Base-by-base conservation (phyloP, 179 eudicot genomes). In the Kewa caespitosa region DNA sequence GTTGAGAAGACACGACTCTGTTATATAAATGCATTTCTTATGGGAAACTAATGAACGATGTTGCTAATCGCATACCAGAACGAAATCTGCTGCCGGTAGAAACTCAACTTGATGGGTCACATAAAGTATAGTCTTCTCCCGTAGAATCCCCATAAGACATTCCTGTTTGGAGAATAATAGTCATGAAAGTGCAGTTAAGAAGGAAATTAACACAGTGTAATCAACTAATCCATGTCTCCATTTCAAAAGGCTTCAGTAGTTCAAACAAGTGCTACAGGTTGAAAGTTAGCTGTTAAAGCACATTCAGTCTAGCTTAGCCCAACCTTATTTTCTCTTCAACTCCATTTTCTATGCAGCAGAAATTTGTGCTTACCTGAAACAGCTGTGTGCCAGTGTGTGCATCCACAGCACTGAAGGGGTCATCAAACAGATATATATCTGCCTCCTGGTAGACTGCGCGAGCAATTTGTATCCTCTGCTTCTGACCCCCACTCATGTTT, bases 401-500 rank as follows among this genome's bases (percentile, higher is more conserved):
- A 76, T 95, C 99, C 38, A 95, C 97, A 13, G 99, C 99, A 74
- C 99, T 95, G 75, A 95, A 95, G 61, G 99, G 99, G 63, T 95
- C 99, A 81, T 95, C 99, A 11, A 95, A 96, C 78, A 95, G 82
- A 85, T 95, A 95, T 25, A 90, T 91, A 81, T 95, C 97, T 15
- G 98, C 95, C 69, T 95, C 91, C 72, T 93, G 94, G 76, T 95
- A 95, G 10, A 86, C 97, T 36, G 99, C 97, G 8, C 99, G 95
- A 39, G 99, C 99, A 74, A 95, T 89, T 82, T 95, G 99, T 74
- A 95, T 93, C 82, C 99, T 87, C 78, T 95, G 99, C 84, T 95
- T 95, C 75, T 96, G 98, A 23, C 99, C 99, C 14, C 99, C 99
- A 34, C 99, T 96, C 98, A 96, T 93, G 72, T 93, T 96, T 39